Percentiles rank a stretch among this genome's conserved stretches.
phyloP scores from a whole-genome alignment of 208 protist species.

The Acanthamoeba royreba region DNA sequence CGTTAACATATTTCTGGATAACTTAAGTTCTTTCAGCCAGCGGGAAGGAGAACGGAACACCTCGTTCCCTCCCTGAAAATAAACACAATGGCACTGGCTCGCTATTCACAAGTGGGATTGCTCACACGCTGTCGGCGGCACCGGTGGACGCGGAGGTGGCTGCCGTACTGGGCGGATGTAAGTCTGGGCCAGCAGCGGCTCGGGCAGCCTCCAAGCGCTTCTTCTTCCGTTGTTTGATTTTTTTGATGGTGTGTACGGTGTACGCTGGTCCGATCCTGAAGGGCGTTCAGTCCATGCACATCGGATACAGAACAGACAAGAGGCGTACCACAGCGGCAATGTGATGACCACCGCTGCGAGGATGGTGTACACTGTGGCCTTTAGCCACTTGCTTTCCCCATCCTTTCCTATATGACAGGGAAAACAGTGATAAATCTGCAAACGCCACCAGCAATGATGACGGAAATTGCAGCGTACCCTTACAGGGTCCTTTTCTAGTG shows the following conservation, averaged over 20 bases:
- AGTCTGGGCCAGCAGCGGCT: background rate
- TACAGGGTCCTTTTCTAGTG: background rate
- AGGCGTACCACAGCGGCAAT: background rate
- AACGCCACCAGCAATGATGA: background rate
- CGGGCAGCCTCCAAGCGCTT: background rate
- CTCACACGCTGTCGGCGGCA: background rate
- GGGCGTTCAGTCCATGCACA: too few species aligned
- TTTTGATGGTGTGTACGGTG: background rate
- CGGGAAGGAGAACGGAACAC: too few species aligned
- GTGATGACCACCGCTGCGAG: background rate
- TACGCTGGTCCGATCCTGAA: background rate
- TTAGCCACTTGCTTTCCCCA: background rate
- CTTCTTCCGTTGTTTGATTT: background rate
- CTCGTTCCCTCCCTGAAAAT: too few species aligned
- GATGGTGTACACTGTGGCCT: conserved; percentile 2
- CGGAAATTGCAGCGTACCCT: background rate
- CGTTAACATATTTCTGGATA: too few species aligned
- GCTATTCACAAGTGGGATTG: too few species aligned
- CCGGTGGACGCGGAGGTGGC: background rate
- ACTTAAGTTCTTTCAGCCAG: too few species aligned
- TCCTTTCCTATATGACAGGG: background rate
- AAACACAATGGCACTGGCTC: too few species aligned
- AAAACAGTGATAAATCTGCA: background rate
- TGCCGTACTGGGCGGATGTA: too few species aligned
- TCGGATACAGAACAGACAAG: too few species aligned